A percentile compares a stretch with the other conserved stretches of the same genome.
Evolutionary conservation across 192 early-diverging fungal species (phyloP).

Genomic region (Backusella morwellensis): DNA sequence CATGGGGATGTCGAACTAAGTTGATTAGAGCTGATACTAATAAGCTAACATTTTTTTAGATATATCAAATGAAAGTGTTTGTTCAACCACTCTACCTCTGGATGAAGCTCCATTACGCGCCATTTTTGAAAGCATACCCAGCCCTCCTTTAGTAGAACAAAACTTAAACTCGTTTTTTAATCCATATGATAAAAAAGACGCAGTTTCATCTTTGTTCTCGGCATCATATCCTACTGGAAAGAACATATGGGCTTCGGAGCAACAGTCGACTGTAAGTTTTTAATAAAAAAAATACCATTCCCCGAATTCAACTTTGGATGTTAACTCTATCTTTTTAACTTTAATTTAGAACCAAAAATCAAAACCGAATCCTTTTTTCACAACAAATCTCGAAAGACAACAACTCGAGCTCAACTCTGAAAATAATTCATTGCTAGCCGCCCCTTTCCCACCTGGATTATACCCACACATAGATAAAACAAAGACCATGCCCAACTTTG

Average conservation of each 20-base stretch:
- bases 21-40: too few species aligned
- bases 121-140: slow-evolving; percentile 1
- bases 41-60: neutral
- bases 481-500: neutral
- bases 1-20: too few species aligned
- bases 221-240: neutral
- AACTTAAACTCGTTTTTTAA: neutral
- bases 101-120: neutral
- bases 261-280: neutral
- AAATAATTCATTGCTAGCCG: neutral
- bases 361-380: neutral
- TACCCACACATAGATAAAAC: neutral
- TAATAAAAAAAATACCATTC: neutral
- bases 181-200: neutral
- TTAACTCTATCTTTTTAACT: neutral
- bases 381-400: too few species aligned
- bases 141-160: neutral
- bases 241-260: slow-evolving; percentile 12
- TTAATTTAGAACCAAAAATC: neutral
- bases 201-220: neutral
- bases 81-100: neutral
- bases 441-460: neutral
- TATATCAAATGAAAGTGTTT: neutral
- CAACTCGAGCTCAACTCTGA: neutral
- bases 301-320: neutral